Percentiles rank a stretch among this genome's conserved stretches.
These are phyloP conservation scores for Samsoniella hepiali DNA, from an alignment of 2,329 filamentous ascomycete species.

Conservation along the genomic window DNA sequence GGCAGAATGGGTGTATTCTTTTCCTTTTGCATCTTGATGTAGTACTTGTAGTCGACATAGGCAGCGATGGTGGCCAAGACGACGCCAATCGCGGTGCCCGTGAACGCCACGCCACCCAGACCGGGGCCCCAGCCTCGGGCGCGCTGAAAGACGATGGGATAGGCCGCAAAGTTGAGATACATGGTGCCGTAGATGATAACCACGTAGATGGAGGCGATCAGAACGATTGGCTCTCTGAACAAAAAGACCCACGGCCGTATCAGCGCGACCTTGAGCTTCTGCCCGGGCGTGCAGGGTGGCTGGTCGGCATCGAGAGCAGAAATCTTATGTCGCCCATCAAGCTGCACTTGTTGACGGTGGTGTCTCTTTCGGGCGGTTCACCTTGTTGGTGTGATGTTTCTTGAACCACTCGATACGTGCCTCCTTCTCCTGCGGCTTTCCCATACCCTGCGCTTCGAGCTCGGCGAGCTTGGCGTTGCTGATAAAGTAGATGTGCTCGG, in stretches of 20 bases:
- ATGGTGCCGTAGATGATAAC: constrained; percentile 48
- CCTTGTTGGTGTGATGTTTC: too few relatives aligned
- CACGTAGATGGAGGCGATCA: constrained; percentile 57
- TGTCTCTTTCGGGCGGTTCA: too few relatives aligned
- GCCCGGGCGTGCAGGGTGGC: constrained; percentile 27
- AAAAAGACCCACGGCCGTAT: constrained; percentile 58
- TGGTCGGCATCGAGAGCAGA: constrained; percentile 39
- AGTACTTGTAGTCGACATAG: constrained; percentile 46
- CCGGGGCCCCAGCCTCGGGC: constrained; percentile 49
- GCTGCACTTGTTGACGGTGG: too few relatives aligned
- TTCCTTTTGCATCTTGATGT: constrained; percentile 32
- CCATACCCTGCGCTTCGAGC: too few relatives aligned
- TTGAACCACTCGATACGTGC: too few relatives aligned
- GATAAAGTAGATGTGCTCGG: too few relatives aligned
- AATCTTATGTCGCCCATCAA: constrained; percentile 28
- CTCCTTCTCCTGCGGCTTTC: too few relatives aligned
- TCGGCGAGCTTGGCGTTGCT: too few relatives aligned
- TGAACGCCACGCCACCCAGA: constrained; percentile 53
- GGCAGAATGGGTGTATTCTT: constrained; percentile 40
- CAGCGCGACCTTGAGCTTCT: constrained; percentile 51
- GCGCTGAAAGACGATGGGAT: constrained; percentile 55
- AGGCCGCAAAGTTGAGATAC: constrained; percentile 47
- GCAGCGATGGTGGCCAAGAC: constrained; percentile 48
- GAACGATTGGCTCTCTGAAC: constrained; percentile 59
- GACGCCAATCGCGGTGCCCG: constrained; percentile 60